A percentile compares a stretch with the other conserved stretches of the same genome.
Evolutionary conservation across 352 stramenopile species (phyloP).

Genomic region (Phytopythium ostracodes): DNA sequence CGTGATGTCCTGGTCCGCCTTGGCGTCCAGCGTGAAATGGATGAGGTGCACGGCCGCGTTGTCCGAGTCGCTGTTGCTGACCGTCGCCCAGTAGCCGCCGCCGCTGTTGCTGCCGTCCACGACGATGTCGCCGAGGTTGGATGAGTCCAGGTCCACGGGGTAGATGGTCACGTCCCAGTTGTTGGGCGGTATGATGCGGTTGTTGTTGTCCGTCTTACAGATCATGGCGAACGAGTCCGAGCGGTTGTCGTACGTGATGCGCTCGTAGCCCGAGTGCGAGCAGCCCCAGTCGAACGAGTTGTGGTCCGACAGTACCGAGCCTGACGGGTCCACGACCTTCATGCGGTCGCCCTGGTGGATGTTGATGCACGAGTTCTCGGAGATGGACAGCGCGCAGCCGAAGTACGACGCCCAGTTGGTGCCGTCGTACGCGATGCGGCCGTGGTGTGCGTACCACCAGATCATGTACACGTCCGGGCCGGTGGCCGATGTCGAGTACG

Average conservation of each 20-base stretch:
- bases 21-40: slow-evolving; percentile 45
- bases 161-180: slow-evolving; percentile 52
- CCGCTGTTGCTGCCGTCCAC: slow-evolving; percentile 18
- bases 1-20: slow-evolving; percentile 41
- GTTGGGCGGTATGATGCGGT: slow-evolving; percentile 63
- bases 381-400: slow-evolving; percentile 48
- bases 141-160: slow-evolving; percentile 38
- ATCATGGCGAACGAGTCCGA: slow-evolving; percentile 41
- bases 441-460: slow-evolving; percentile 69
- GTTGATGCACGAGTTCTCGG: slow-evolving; percentile 55
- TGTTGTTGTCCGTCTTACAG: slow-evolving; percentile 69
- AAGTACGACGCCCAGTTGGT: slow-evolving; percentile 67
- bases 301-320: slow-evolving; percentile 27
- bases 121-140: slow-evolving; percentile 53
- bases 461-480: slow-evolving; percentile 58
- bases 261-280: slow-evolving; percentile 59
- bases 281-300: slow-evolving; percentile 57
- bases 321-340: slow-evolving; percentile 47
- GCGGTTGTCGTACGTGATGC: slow-evolving; percentile 49
- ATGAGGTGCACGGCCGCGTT: slow-evolving; percentile 56
- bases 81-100: slow-evolving; percentile 59
- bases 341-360: slow-evolving; percentile 69
- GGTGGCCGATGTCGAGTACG: slow-evolving; percentile 44
- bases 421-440: slow-evolving; percentile 50
- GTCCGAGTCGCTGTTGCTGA: slow-evolving; percentile 44